A percentile compares a stretch with the other conserved stretches of the same genome.
These are phyloP conservation scores for Suillus tomentosus DNA, from an alignment of 768 basidiomycete genomes.

Conservation along the genomic window DNA sequence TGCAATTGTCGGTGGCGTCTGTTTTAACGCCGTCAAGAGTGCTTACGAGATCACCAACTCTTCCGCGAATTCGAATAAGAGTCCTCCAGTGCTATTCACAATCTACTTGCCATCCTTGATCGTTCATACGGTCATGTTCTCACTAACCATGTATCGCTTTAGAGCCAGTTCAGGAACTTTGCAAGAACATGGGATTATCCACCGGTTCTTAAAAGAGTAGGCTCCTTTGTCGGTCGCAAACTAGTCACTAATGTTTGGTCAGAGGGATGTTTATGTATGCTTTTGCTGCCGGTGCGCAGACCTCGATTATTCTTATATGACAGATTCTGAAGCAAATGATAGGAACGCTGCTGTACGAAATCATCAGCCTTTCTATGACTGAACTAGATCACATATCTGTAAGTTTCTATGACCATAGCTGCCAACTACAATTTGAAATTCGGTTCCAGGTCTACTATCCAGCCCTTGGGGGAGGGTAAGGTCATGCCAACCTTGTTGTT, in stretches of 20 bases:
- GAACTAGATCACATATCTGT: slow-evolving; percentile 7
- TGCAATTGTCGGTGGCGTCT: background rate
- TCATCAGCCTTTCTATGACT: slow-evolving; percentile 17
- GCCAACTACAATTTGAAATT: background rate
- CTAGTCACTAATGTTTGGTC: background rate
- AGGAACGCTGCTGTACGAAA: slow-evolving; percentile 22
- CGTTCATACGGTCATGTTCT: slow-evolving; percentile 20
- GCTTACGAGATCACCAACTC: background rate
- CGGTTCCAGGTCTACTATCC: slow-evolving; percentile 15
- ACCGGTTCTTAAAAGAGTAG: slow-evolving; percentile 24
- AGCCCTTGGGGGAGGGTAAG: slow-evolving; percentile 16
- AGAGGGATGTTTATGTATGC: slow-evolving; percentile 29
- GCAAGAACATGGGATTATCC: slow-evolving; percentile 15
- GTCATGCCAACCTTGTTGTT: background rate
- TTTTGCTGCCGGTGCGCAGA: slow-evolving; percentile 19
- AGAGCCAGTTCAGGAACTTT: slow-evolving; percentile 1
- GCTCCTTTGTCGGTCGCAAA: background rate
- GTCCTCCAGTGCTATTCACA: background rate
- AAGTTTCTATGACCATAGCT: background rate
- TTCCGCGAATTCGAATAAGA: background rate
- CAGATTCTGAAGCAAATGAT: background rate
- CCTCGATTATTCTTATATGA: background rate
- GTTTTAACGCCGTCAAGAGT: background rate
- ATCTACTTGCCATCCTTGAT: slow-evolving; percentile 19
- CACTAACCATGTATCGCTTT: slow-evolving; percentile 21